Evolutionary conservation across 2,329 filamentous ascomycete species (phyloP).

Genomic region (Alternaria postmessia): DNA sequence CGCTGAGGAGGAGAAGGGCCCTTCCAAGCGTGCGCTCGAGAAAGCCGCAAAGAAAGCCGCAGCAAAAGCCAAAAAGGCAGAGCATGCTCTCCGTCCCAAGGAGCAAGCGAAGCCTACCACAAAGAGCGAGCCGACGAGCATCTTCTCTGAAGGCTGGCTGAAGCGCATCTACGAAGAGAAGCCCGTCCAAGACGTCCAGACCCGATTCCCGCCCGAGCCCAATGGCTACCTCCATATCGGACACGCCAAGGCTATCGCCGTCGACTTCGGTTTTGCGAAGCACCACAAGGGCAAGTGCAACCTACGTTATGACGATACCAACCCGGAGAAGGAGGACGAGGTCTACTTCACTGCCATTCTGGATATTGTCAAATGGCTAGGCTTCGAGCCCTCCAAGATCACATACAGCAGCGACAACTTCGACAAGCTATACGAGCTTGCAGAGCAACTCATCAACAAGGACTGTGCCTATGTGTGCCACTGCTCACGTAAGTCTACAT

Average conservation of each 20-base stretch:
- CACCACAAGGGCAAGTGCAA: constrained; percentile 81
- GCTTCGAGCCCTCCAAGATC: constrained; percentile 78
- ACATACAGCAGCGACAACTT: constrained; percentile 94
- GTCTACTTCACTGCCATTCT: constrained; percentile 88
- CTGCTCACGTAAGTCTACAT: constrained; percentile 65
- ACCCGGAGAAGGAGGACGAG: constrained; percentile 92
- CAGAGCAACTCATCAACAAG: constrained; percentile 79
- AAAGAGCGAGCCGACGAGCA: constrained; percentile 43
- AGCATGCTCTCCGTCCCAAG: constrained; percentile 53
- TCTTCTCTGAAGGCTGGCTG: constrained; percentile 61
- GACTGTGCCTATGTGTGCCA: constrained; percentile 84
- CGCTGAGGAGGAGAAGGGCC: constrained; percentile 46
- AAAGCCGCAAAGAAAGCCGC: constrained; percentile 61
- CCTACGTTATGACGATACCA: constrained; percentile 91
- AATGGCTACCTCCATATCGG: constrained; percentile 95
- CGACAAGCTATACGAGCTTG: constrained; percentile 83
- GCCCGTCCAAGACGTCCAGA: constrained; percentile 55
- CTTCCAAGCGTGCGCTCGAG: constrained; percentile 59
- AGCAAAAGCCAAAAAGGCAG: constrained; percentile 54
- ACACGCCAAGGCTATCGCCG: constrained; percentile 92
- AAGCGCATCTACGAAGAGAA: constrained; percentile 61
- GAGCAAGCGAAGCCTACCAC: constrained; percentile 44
- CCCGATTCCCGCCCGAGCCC: constrained; percentile 67
- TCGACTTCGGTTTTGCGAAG: constrained; percentile 95
- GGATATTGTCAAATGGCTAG: constrained; percentile 87